Percentiles rank a stretch among this genome's conserved stretches.
Evolutionary conservation across 2,329 filamentous ascomycete genomes (phyloP).

Genomic region (Hypoxylon sp.): DNA sequence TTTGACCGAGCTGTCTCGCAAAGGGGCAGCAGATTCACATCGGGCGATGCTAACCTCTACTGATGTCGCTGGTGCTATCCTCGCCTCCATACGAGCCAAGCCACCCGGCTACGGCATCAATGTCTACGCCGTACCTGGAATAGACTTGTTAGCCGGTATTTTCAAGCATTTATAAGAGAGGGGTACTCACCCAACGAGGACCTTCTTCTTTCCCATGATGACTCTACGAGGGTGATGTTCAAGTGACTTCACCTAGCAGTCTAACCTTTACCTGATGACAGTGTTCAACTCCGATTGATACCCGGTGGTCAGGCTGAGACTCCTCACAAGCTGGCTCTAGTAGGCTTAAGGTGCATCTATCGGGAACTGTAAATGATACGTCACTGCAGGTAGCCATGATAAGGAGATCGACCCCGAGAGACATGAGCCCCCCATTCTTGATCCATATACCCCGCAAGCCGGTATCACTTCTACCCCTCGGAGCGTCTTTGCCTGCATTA

Average conservation of each 20-base stretch:
- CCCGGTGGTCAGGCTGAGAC: not conserved
- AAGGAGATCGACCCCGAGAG: conserved; percentile 7
- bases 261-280: not conserved
- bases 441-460: conserved; percentile 27
- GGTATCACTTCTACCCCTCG: not conserved
- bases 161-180: not conserved
- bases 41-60: conserved; percentile 59
- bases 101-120: conserved; percentile 81
- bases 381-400: not conserved
- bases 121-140: conserved; percentile 71
- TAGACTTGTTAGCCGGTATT: conserved; percentile 3
- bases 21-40: not conserved
- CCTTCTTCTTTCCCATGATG: conserved; percentile 36
- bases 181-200: conserved; percentile 32
- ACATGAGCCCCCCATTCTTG: conserved; percentile 29
- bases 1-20: not conserved
- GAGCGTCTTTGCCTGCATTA: not conserved
- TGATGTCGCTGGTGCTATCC: conserved; percentile 76
- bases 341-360: not conserved
- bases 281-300: conserved; percentile 3
- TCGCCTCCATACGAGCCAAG: conserved; percentile 77
- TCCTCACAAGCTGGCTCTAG: not conserved
- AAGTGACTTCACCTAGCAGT: not conserved
- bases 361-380: not conserved
- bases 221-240: not conserved